A percentile compares a stretch with the other conserved stretches of the same genome.
Evolutionary conservation across 2,329 filamentous ascomycete genomes (phyloP).

Genomic region (Sordariomycetes sp.): DNA sequence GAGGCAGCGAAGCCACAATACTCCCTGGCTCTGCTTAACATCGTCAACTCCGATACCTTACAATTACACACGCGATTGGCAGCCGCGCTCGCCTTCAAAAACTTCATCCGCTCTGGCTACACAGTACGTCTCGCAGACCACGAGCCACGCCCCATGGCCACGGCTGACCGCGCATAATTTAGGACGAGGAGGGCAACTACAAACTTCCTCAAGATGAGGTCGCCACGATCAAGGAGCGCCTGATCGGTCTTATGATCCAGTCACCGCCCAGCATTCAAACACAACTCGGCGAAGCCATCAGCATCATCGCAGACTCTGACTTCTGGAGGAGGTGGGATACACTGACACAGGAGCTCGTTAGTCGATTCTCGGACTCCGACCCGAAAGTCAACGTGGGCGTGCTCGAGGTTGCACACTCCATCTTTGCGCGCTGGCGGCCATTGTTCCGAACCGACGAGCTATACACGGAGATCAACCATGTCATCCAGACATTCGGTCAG

Average conservation of each 20-base stretch:
- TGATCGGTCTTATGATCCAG: slow-evolving; percentile 93
- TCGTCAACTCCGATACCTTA: slow-evolving; percentile 68
- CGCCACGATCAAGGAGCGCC: slow-evolving; percentile 81
- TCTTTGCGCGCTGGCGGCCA: slow-evolving; percentile 92
- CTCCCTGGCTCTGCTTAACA: slow-evolving; percentile 79
- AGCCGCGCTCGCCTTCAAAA: slow-evolving; percentile 93
- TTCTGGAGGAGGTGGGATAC: slow-evolving; percentile 96
- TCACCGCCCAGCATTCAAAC: slow-evolving; percentile 82
- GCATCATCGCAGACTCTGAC: slow-evolving; percentile 94
- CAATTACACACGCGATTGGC: slow-evolving; percentile 75
- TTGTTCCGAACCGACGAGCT: slow-evolving; percentile 88
- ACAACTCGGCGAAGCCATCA: slow-evolving; percentile 93
- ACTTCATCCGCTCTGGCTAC: slow-evolving; percentile 93
- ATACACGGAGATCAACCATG: slow-evolving; percentile 94
- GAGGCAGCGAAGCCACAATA: slow-evolving; percentile 81
- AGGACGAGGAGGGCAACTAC: slow-evolving; percentile 90
- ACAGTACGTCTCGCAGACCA: slow-evolving; percentile 45
- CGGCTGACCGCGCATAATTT: neutral
- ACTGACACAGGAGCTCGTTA: slow-evolving; percentile 85
- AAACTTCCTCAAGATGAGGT: slow-evolving; percentile 80
- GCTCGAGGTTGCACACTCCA: slow-evolving; percentile 93
- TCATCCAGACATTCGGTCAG: slow-evolving; percentile 72
- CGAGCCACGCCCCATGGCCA: neutral
- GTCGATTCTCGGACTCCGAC: slow-evolving; percentile 73
- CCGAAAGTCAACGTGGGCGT: slow-evolving; percentile 86